Base-by-base conservation (phyloP, 179 eudicot species). In the Amaranthus tricolor region DNA sequence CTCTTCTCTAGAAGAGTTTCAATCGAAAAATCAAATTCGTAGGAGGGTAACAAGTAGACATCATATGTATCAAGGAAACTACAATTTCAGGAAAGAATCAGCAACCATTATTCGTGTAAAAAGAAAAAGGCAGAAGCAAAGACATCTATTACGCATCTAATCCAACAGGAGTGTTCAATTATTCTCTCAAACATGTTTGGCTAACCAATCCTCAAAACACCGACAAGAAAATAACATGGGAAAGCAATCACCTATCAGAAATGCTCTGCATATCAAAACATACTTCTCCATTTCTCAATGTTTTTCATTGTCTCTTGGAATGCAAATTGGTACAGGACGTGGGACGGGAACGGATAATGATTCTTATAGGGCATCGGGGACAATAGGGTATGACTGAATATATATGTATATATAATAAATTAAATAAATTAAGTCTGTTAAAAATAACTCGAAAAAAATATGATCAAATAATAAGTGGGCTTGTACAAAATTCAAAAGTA, bases 51-150 rank as follows among this genome's bases (percentile, higher is more conserved):
- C 50, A 63, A 63, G 56, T 9, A 53, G 15, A 9, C 56, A 53
- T 53, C 40, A 53, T 14, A 14, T 9, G 12, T 9, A 53, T 53
- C 45, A 31, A 6, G 4, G 50, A 9, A 63, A 13, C 68, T 15
- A 63, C 0, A 64, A 2, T 45, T 44, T 45, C 67, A 62, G 10
- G 16, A 48, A 6, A 11, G 48, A n/a, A 40, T 62, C 31, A 31
- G 5, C 17, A 62, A 9, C 1, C 40, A 31, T 31, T 31, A 31
- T 20, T 59, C 24, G 9, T 54, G n/a, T 49, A 66, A 66, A 57
- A 57, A 31, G 48, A 31, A 57, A 75, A 74, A 53, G 49, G 50
- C 54, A 21, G 54, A 19, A 66, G 20, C 40, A 20, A 73, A 55
- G 63, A 74, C 24, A 63, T 65, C 15, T 21, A 45, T 43, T 16